These are phyloP conservation scores for Raphanus sativus DNA, from an alignment of 345 rosid species.

Conservation along the genomic window DNA sequence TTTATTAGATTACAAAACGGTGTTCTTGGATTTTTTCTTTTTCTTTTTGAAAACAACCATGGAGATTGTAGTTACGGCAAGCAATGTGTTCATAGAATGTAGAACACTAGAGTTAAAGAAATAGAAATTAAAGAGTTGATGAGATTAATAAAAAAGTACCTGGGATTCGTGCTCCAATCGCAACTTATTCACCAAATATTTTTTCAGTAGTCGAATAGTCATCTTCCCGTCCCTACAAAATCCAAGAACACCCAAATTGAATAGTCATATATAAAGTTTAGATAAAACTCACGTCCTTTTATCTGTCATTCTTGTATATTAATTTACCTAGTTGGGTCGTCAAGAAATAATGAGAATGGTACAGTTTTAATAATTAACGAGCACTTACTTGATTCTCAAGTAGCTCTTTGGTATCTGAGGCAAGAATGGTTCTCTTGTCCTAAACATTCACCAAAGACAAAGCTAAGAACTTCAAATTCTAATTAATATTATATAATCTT, in stretches of 20 bases:
- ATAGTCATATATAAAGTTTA: constrained; percentile 17
- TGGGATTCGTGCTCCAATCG: constrained; percentile 90
- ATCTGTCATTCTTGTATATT: not conserved
- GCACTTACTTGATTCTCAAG: constrained; percentile 90
- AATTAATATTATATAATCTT: not conserved
- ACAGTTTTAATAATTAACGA: not conserved
- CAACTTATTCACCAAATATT: constrained; percentile 95
- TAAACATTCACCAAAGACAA: constrained; percentile 23
- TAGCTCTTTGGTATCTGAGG: constrained; percentile 96
- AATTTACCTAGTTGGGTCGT: not conserved
- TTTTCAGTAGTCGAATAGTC: constrained; percentile 86
- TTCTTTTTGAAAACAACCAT: not conserved
- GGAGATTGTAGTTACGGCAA: constrained; percentile 43
- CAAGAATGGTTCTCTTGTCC: constrained; percentile 74
- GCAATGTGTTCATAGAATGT: constrained; percentile 38
- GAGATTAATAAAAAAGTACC: constrained; percentile 51
- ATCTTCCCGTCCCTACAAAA: constrained; percentile 85
- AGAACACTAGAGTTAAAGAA: constrained; percentile 19
- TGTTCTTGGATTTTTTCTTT: too few species aligned
- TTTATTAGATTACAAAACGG: too few species aligned
- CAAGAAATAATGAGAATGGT: not conserved
- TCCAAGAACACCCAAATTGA: constrained; percentile 30
- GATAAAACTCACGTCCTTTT: constrained; percentile 18
- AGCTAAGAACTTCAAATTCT: not conserved
- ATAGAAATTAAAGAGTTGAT: constrained; percentile 12